A percentile compares a stretch with the other conserved stretches of the same genome.
Conservation (phyloP, 805 yeast genomes). For the Kregervanrija fluxuum region DNA sequence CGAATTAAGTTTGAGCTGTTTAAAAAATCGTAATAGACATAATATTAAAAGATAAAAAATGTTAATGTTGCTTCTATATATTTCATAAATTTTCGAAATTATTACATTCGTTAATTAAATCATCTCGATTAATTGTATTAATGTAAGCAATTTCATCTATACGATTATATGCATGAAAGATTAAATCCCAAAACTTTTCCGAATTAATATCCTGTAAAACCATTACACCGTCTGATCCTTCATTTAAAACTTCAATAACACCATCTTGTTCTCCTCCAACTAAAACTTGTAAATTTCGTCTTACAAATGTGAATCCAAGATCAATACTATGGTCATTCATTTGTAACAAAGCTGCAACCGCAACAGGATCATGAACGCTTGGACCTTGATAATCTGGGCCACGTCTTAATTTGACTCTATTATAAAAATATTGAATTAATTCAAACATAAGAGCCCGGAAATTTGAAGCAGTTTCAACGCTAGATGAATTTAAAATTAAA, state of each 20-base stretch:
- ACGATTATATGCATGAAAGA: constrained; percentile 29
- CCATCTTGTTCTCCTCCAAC: constrained; percentile 1
- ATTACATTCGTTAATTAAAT: background rate
- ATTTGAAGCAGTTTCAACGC: constrained; percentile 11
- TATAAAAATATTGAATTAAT: background rate
- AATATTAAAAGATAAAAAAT: too few species aligned
- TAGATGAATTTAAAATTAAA: constrained; percentile 3
- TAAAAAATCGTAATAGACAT: too few species aligned
- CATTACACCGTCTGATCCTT: constrained; percentile 24
- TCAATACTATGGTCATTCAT: constrained; percentile 23
- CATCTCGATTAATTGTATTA: constrained; percentile 1
- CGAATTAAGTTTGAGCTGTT: too few species aligned
- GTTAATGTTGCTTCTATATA: too few species aligned
- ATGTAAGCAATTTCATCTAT: constrained; percentile 23
- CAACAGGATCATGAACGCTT: constrained; percentile 68
- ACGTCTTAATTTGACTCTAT: background rate
- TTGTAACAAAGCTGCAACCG: constrained; percentile 47
- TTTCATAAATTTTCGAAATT: too few species aligned
- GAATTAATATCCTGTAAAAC: constrained; percentile 34
- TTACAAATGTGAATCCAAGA: constrained; percentile 13
- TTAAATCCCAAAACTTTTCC: constrained; percentile 36
- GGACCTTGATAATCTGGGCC: constrained; percentile 45
- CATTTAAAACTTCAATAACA: background rate
- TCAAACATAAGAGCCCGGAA: constrained; percentile 31
- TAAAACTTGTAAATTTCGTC: constrained; percentile 10